These are phyloP conservation scores for Penicillium cinerascens DNA, from an alignment of 495 filamentous ascomycete genomes.

Conservation along the genomic window DNA sequence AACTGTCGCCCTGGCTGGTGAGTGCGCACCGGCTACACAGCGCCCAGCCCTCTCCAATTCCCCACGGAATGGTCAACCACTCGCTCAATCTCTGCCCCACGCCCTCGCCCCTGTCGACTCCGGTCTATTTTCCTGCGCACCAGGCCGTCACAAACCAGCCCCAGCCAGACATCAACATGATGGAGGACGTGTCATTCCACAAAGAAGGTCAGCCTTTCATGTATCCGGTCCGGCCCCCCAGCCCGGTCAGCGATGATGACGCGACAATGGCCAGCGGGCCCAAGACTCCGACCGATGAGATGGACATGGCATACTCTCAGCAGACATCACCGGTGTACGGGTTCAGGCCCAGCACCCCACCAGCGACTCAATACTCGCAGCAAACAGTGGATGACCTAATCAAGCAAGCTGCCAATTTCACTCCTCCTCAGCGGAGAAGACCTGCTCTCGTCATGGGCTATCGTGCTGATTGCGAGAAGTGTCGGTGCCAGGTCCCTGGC, in stretches of 20 bases:
- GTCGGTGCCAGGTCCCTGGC: conserved; percentile 70
- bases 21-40: conserved; percentile 25
- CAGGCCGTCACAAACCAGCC: not conserved
- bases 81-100: conserved; percentile 25
- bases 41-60: conserved; percentile 54
- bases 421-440: conserved; percentile 42
- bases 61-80: conserved; percentile 28
- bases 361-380: conserved; percentile 28
- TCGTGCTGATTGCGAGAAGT: conserved; percentile 83
- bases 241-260: conserved; percentile 68
- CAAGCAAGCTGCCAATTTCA: not conserved
- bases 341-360: conserved; percentile 1
- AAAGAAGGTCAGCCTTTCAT: not conserved
- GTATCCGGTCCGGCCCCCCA: conserved; percentile 50
- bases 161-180: not conserved
- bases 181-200: not conserved
- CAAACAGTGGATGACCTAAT: not conserved
- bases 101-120: conserved; percentile 15
- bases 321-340: not conserved
- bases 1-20: conserved; percentile 29
- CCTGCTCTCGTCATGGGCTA: conserved; percentile 78
- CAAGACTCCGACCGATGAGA: conserved; percentile 23
- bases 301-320: conserved; percentile 20
- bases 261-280: conserved; percentile 31
- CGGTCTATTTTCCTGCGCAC: conserved; percentile 17